phyloP scores from a whole-genome alignment of 2,329 filamentous ascomycete species.

The Stylonectria norvegica region DNA sequence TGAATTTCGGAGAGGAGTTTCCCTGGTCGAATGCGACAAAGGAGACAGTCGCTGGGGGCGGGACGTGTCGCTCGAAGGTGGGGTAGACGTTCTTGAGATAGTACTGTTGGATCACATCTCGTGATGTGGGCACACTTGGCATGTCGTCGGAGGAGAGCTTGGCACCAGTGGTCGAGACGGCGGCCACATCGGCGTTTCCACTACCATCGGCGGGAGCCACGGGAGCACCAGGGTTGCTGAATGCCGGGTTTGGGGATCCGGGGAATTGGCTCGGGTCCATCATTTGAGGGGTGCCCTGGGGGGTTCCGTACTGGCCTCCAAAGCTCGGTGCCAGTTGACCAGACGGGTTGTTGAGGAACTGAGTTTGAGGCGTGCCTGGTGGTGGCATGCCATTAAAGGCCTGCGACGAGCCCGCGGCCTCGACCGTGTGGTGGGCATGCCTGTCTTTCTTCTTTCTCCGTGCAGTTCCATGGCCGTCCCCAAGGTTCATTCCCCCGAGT shows the following conservation, averaged over 20 bases:
- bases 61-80: conserved; percentile 90
- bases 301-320: conserved; percentile 45
- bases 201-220: conserved; percentile 25
- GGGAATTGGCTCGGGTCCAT: conserved; percentile 55
- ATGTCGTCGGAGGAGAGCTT: conserved; percentile 88
- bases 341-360: conserved; percentile 38
- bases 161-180: conserved; percentile 32
- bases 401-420: conserved; percentile 65
- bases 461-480: conserved; percentile 45
- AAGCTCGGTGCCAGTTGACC: conserved; percentile 27
- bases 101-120: conserved; percentile 78
- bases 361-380: conserved; percentile 44
- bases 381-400: conserved; percentile 67
- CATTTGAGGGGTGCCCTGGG: conserved; percentile 41
- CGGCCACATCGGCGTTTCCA: conserved; percentile 30
- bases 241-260: conserved; percentile 49
- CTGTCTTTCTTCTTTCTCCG: conserved; percentile 89
- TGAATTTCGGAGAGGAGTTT: conserved; percentile 92
- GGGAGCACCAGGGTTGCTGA: conserved; percentile 21
- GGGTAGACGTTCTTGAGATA: conserved; percentile 88
- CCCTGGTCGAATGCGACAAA: conserved; percentile 96
- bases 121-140: conserved; percentile 81
- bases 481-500: conserved; percentile 74
- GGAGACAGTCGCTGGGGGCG: conserved; percentile 81
- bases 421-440: conserved; percentile 86